A percentile compares a stretch with the other conserved stretches of the same genome.
phyloP scores from a whole-genome alignment of 2,329 filamentous ascomycete genomes.

The Beauveria sp. region DNA sequence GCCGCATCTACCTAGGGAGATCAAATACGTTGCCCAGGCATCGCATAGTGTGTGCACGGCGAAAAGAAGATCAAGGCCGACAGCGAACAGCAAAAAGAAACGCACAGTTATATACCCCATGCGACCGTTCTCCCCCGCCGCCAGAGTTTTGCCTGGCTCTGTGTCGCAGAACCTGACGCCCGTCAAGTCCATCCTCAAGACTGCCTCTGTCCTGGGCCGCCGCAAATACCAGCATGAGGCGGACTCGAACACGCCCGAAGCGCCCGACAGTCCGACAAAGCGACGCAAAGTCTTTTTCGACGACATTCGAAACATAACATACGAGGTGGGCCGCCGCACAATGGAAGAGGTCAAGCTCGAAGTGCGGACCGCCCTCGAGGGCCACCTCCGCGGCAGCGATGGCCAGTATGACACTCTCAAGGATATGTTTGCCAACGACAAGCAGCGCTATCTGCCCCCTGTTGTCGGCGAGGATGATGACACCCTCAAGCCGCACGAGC shows the following conservation, averaged over 20 bases:
- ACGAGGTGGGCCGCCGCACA: constrained; percentile 45
- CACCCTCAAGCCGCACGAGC: constrained; percentile 44
- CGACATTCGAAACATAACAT: constrained; percentile 48
- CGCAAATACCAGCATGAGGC: constrained; percentile 37
- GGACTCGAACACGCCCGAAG: constrained; percentile 31
- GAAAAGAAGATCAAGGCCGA: not conserved
- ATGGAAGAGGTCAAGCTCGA: constrained; percentile 49
- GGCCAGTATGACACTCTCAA: constrained; percentile 56
- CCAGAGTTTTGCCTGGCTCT: constrained; percentile 27
- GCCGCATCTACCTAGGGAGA: not conserved
- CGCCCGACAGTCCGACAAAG: constrained; percentile 40
- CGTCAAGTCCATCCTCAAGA: constrained; percentile 47
- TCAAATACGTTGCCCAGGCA: not conserved
- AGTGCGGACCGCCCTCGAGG: constrained; percentile 48
- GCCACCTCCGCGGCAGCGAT: constrained; percentile 48
- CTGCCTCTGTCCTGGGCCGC: constrained; percentile 36
- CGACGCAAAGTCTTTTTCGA: constrained; percentile 54
- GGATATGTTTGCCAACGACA: constrained; percentile 47
- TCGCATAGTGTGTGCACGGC: not conserved
- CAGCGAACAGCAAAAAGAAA: not conserved
- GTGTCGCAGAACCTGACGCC: constrained; percentile 30
- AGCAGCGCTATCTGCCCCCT: constrained; percentile 30
- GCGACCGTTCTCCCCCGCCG: constrained; percentile 28
- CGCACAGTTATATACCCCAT: constrained; percentile 13
- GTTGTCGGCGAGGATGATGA: constrained; percentile 40